Conservation (phyloP, 2,329 filamentous ascomycete species). For the Phyllosticta paracitricarpa region DNA sequence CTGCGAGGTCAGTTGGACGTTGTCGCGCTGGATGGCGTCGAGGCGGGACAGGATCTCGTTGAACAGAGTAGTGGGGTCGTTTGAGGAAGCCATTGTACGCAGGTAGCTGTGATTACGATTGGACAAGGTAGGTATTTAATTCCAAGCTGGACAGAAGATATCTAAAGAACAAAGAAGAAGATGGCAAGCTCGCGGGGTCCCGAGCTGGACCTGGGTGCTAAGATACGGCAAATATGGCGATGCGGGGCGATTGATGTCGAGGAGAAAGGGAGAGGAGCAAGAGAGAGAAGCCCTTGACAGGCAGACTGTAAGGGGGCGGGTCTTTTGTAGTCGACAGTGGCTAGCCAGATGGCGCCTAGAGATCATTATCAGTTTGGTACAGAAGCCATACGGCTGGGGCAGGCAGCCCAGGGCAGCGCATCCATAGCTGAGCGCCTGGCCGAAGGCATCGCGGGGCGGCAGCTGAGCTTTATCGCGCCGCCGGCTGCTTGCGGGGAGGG, state of each 20-base stretch:
- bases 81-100: not conserved
- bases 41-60: conserved; percentile 47
- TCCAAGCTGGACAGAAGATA: not conserved
- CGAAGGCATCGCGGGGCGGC: not conserved
- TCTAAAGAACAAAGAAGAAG: not conserved
- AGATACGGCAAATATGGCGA: not conserved
- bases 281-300: not conserved
- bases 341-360: not conserved
- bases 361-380: not conserved
- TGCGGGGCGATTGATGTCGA: not conserved
- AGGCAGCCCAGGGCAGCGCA: not conserved
- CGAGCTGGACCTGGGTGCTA: not conserved
- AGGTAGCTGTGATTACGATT: not conserved
- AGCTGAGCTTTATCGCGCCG: not conserved
- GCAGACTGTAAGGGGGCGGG: conserved; percentile 4
- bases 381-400: not conserved
- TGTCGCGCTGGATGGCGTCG: conserved; percentile 46
- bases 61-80: conserved; percentile 26
- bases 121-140: not conserved
- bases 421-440: not conserved
- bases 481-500: not conserved
- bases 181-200: not conserved
- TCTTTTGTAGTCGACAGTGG: conserved; percentile 6
- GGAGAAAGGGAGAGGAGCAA: not conserved
- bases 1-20: conserved; percentile 44